Evolutionary conservation across 179 eudicot species (phyloP).

Genomic region (Spergularia azorica): DNA sequence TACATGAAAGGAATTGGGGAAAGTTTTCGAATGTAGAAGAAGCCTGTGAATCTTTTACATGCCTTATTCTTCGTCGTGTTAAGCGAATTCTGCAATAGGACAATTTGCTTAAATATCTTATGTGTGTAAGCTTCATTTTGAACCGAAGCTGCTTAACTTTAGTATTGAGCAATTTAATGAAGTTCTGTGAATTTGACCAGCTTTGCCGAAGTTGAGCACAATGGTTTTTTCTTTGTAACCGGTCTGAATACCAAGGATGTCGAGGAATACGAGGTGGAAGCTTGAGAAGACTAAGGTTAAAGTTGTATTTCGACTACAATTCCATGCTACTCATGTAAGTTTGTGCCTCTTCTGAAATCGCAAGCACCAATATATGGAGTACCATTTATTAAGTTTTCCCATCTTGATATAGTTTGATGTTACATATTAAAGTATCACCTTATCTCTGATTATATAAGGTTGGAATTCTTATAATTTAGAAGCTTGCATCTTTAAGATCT

Average conservation of each 20-base stretch:
- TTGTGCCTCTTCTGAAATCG: background rate
- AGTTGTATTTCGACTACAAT: conserved; percentile 95
- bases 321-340: conserved; percentile 96
- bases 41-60: background rate
- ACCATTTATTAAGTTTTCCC: background rate
- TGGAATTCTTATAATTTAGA: too few relatives aligned
- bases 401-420: conserved; percentile 2
- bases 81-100: background rate
- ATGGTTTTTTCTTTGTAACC: conserved; percentile 27
- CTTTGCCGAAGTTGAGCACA: conserved; percentile 10
- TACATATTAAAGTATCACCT: background rate
- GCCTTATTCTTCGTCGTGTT: background rate
- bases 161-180: background rate
- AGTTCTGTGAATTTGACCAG: conserved; percentile 23
- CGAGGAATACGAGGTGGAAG: conserved; percentile 79
- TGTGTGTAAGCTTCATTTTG: background rate
- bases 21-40: background rate
- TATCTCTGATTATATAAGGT: background rate
- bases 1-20: background rate
- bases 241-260: conserved; percentile 46
- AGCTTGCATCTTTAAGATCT: too few relatives aligned
- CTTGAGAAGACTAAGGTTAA: conserved; percentile 88
- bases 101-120: background rate
- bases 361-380: background rate
- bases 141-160: conserved; percentile 5